Conservation (phyloP, 768 basidiomycete species). For the Neoboletus subvelutipes region DNA sequence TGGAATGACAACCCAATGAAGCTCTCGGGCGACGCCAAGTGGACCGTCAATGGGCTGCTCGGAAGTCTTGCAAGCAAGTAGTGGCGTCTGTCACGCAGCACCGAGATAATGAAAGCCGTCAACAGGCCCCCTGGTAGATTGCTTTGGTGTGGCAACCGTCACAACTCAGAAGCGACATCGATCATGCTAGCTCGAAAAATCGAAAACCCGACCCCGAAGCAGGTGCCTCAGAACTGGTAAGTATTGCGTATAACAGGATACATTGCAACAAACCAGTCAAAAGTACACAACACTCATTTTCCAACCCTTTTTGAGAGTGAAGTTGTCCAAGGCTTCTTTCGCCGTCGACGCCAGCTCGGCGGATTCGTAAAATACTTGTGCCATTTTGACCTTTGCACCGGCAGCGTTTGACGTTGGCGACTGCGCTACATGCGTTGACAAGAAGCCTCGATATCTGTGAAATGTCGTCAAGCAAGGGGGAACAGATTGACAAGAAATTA, state of each 20-base stretch:
- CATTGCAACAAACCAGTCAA: conserved; percentile 21
- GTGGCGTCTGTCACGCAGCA: not conserved
- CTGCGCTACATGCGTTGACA: conserved; percentile 64
- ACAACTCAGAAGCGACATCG: not conserved
- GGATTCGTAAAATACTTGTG: conserved; percentile 76
- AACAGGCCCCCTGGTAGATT: not conserved
- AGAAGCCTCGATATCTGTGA: conserved; percentile 80
- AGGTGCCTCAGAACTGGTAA: conserved; percentile 40
- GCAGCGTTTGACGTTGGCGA: conserved; percentile 67
- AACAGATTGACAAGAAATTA: conserved; percentile 18
- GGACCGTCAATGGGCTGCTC: not conserved
- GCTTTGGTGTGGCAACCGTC: not conserved
- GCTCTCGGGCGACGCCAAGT: not conserved
- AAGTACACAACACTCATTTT: conserved; percentile 78
- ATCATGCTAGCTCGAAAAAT: not conserved
- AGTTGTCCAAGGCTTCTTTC: conserved; percentile 81
- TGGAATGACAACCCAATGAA: not conserved
- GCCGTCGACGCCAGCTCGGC: conserved; percentile 73
- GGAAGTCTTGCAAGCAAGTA: not conserved
- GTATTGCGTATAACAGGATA: conserved; percentile 7
- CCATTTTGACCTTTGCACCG: conserved; percentile 73
- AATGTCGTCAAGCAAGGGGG: not conserved
- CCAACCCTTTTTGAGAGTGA: conserved; percentile 85
- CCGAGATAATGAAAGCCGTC: not conserved
- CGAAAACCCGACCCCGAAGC: conserved; percentile 19